Evolutionary conservation across 129 eudicot species (phyloP).

Genomic region (Scalesia atractyloides): DNA sequence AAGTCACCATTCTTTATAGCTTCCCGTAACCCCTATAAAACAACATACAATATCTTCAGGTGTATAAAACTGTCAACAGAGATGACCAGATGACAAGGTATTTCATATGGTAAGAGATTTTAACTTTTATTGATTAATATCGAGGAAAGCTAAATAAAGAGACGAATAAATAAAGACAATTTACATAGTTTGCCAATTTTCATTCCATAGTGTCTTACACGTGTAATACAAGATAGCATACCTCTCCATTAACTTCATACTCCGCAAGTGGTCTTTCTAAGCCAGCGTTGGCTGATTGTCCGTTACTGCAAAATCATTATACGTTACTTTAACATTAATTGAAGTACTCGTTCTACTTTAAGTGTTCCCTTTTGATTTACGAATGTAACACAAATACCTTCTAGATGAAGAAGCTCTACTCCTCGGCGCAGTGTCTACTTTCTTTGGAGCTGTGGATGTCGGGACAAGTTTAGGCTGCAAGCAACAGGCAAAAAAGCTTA

Average conservation of each 20-base stretch:
- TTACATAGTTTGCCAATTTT: conserved; percentile 5
- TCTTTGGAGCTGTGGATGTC: conserved; percentile 46
- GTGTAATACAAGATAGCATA: conserved; percentile 32
- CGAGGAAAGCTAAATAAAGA: neutral
- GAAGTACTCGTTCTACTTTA: conserved; percentile 16
- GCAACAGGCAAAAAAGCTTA: conserved; percentile 6
- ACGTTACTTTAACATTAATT: neutral
- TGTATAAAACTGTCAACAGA: neutral
- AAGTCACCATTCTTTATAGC: conserved; percentile 92
- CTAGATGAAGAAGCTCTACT: conserved; percentile 74
- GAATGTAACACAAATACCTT: conserved; percentile 12
- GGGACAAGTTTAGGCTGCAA: conserved; percentile 48
- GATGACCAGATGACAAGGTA: neutral
- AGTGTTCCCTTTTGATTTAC: conserved; percentile 12
- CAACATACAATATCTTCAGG: neutral
- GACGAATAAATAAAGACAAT: neutral
- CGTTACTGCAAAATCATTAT: conserved; percentile 46
- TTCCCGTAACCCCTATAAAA: conserved; percentile 83
- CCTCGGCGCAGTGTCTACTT: conserved; percentile 52
- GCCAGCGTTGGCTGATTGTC: conserved; percentile 54
- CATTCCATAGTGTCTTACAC: conserved; percentile 1
- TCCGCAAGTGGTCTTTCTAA: conserved; percentile 45
- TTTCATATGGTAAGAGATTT: conserved; percentile 1
- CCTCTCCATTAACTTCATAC: conserved; percentile 97
- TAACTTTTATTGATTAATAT: neutral